phyloP scores from a whole-genome alignment of 1,284 basidiomycete species.

The Tilletia setariae region DNA sequence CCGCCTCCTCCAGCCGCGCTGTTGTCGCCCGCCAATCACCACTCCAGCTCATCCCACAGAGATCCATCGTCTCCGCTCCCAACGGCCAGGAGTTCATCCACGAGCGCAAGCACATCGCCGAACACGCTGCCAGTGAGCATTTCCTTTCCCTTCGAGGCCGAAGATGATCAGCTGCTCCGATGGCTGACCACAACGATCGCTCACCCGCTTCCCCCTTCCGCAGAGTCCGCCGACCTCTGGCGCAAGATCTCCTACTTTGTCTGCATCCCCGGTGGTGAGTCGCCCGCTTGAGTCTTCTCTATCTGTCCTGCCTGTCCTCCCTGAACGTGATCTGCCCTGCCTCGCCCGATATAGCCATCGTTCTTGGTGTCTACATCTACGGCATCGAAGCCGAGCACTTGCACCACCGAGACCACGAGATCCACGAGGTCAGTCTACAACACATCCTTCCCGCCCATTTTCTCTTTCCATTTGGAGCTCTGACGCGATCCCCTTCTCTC shows the following conservation, averaged over 20 bases:
- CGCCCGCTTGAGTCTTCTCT: not conserved
- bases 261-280: slow-evolving; percentile 44
- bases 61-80: slow-evolving; percentile 13
- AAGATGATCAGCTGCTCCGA: slow-evolving; percentile 6
- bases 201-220: not conserved
- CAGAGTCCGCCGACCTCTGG: slow-evolving; percentile 48
- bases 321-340: not conserved
- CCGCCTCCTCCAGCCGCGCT: not conserved
- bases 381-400: slow-evolving; percentile 46
- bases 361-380: slow-evolving; percentile 49
- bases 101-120: slow-evolving; percentile 37
- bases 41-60: not conserved
- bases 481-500: not conserved
- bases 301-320: slow-evolving; percentile 6
- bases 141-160: not conserved
- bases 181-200: not conserved
- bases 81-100: slow-evolving; percentile 37
- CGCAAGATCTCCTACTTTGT: slow-evolving; percentile 45
- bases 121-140: slow-evolving; percentile 46
- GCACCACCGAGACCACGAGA: slow-evolving; percentile 43
- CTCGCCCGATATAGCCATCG: slow-evolving; percentile 26
- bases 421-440: slow-evolving; percentile 32
- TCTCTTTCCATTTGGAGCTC: not conserved
- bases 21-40: not conserved
- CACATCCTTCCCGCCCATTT: not conserved